These are phyloP conservation scores for Kalaharituber pfeilii DNA, from an alignment of 2,329 filamentous ascomycete species.

Conservation along the genomic window DNA sequence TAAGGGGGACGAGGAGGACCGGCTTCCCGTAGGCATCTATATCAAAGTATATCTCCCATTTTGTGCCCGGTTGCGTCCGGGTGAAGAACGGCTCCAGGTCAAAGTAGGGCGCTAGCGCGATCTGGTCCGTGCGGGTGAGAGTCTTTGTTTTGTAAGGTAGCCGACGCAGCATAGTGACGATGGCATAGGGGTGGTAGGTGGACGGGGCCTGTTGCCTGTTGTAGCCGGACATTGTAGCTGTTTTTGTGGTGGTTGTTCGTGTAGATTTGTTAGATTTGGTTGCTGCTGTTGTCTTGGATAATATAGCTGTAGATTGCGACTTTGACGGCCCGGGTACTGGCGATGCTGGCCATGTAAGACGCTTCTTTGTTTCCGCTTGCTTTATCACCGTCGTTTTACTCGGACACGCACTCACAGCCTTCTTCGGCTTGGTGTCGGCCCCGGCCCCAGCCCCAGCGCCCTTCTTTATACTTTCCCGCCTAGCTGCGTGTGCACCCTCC, in stretches of 20 bases:
- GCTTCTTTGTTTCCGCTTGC: too few species aligned
- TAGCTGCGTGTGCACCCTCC: too few species aligned
- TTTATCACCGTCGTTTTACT: too few species aligned
- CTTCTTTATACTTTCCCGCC: too few species aligned
- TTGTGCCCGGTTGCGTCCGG: neutral
- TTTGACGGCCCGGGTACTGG: too few species aligned
- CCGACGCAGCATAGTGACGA: conserved; percentile 16
- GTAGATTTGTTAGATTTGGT: neutral
- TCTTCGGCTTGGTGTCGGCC: neutral
- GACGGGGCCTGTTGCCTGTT: neutral
- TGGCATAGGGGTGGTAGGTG: neutral
- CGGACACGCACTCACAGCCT: neutral
- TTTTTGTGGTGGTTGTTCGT: neutral
- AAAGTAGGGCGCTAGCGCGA: conserved; percentile 20
- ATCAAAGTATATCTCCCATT: conserved; percentile 19
- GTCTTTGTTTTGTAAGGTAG: conserved; percentile 17
- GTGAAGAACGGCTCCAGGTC: conserved; percentile 19
- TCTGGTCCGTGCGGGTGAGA: conserved; percentile 17
- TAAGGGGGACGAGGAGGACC: neutral
- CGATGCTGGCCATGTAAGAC: too few species aligned
- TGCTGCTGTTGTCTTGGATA: neutral
- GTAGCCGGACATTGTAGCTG: neutral
- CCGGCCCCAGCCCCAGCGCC: neutral
- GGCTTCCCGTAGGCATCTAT: neutral
- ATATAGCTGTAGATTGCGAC: neutral